Conservation (phyloP, 768 basidiomycete species). For the Mrakia gelida region DNA sequence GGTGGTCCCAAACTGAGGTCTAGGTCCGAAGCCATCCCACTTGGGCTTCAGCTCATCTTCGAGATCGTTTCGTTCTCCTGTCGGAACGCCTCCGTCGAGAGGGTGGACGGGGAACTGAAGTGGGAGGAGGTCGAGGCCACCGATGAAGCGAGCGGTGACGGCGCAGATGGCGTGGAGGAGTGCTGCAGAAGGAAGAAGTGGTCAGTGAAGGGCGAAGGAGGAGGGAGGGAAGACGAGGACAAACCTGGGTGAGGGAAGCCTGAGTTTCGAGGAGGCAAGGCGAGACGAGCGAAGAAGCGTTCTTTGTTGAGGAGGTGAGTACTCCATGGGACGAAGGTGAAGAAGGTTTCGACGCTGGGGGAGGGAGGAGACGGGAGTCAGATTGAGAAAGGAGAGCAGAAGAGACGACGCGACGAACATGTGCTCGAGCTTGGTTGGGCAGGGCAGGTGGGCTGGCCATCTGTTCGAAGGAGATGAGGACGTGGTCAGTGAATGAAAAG, state of each 20-base stretch:
- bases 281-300: slow-evolving; percentile 1
- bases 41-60: not conserved
- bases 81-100: not conserved
- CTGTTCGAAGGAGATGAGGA: not conserved
- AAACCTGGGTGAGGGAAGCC: slow-evolving; percentile 8
- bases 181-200: not conserved
- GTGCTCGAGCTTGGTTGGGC: not conserved
- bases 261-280: not conserved
- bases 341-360: slow-evolving; percentile 11
- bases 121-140: not conserved
- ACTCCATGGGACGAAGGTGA: not conserved
- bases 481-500: not conserved
- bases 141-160: slow-evolving; percentile 7
- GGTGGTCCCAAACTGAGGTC: not conserved
- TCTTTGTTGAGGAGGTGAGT: slow-evolving; percentile 2
- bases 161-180: slow-evolving; percentile 18
- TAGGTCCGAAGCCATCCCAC: slow-evolving; percentile 5
- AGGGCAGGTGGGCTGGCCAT: not conserved
- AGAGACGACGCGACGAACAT: not conserved
- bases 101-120: not conserved
- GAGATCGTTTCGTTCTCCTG: not conserved
- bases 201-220: not conserved
- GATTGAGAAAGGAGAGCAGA: not conserved
- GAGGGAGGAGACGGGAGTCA: not conserved
- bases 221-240: not conserved